These are phyloP conservation scores for Diaporthe velutina DNA, from an alignment of 2,329 filamentous ascomycete genomes.

Conservation along the genomic window DNA sequence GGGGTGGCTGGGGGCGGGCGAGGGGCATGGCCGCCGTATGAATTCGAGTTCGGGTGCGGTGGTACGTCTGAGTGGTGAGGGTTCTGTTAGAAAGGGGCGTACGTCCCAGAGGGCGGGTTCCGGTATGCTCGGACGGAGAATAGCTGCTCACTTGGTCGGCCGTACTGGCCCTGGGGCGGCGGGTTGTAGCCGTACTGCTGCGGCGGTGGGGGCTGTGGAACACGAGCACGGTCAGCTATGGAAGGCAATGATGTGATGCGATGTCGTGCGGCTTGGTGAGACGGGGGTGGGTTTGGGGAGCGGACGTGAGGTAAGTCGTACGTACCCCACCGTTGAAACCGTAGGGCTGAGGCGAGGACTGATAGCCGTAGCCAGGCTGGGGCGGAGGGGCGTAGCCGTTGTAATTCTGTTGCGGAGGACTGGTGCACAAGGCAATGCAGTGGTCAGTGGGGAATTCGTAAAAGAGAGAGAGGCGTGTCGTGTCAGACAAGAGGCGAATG, in stretches of 20 bases:
- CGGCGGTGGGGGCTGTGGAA: constrained; percentile 51
- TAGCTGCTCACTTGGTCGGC: constrained; percentile 60
- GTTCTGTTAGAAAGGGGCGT: constrained; percentile 20
- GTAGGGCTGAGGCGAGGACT: constrained; percentile 63
- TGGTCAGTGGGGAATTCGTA: constrained; percentile 35
- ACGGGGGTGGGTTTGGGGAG: constrained; percentile 11
- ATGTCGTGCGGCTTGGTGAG: constrained; percentile 11
- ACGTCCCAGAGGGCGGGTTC: neutral
- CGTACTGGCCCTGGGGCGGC: constrained; percentile 58
- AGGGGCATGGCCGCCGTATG: constrained; percentile 71
- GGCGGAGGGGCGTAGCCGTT: constrained; percentile 59
- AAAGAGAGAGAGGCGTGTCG: constrained; percentile 26
- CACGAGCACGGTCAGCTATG: constrained; percentile 4
- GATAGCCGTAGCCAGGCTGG: constrained; percentile 57
- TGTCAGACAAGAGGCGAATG: neutral
- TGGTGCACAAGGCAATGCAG: constrained; percentile 39
- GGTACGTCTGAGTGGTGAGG: constrained; percentile 40
- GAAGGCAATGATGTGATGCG: neutral
- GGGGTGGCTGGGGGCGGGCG: constrained; percentile 75
- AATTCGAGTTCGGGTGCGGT: constrained; percentile 58
- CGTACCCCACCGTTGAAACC: constrained; percentile 39
- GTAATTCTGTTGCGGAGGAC: constrained; percentile 59
- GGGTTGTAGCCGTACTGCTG: constrained; percentile 60
- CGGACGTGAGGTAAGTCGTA: constrained; percentile 12
- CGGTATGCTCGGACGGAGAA: neutral